Evolutionary conservation across 495 filamentous ascomycete species (phyloP).

Genomic region (Elasticomyces elasticus): DNA sequence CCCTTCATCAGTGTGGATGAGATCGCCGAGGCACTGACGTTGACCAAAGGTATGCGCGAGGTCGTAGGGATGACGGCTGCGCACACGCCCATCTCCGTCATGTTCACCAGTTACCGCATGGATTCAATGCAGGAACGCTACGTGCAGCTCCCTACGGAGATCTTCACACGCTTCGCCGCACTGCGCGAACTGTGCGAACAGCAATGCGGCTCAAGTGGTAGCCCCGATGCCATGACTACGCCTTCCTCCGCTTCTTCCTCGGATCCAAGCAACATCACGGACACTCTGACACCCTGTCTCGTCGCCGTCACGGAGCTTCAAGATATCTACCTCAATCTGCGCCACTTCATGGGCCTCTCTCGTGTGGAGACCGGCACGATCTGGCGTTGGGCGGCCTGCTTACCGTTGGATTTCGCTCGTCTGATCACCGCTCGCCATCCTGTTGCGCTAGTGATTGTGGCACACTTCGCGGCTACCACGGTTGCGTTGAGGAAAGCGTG

Average conservation of each 20-base stretch:
- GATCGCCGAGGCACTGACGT: neutral
- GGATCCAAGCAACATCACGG: no score
- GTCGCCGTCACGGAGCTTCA: neutral
- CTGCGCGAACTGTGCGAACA: no score
- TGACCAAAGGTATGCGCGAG: constrained; percentile 4
- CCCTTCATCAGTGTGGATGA: neutral
- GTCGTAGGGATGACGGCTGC: no score
- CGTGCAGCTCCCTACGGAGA: no score
- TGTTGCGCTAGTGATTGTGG: constrained; percentile 8
- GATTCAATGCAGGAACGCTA: no score
- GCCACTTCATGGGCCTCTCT: neutral
- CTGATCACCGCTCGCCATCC: constrained; percentile 2
- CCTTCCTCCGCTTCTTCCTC: no score
- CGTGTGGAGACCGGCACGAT: neutral
- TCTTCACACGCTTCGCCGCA: no score
- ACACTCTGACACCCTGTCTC: neutral
- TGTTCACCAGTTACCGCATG: no score
- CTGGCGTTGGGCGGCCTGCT: neutral
- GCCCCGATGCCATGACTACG: no score
- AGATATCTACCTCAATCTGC: neutral
- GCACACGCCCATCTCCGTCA: no score
- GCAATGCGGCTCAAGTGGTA: no score
- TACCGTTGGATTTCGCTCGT: neutral
- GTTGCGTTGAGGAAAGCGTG: neutral
- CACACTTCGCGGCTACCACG: constrained; percentile 8